A percentile compares a stretch with the other conserved stretches of the same genome.
Conservation (phyloP, 2,329 filamentous ascomycete species). For the Ophiostoma perfectum region DNA sequence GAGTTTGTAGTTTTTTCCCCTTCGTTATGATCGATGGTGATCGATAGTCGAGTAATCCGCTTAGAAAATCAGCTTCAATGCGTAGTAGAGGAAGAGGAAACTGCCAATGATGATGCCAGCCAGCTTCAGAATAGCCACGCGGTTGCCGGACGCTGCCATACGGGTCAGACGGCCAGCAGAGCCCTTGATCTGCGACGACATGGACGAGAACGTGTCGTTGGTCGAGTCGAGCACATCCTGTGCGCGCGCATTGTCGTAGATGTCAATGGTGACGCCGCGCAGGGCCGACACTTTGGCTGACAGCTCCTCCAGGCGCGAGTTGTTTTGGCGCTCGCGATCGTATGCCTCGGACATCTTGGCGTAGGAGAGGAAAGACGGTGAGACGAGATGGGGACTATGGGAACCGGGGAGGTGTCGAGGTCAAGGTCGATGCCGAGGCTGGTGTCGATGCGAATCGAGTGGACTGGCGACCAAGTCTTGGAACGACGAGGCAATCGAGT, state of each 20-base stretch:
- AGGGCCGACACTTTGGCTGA: conserved; percentile 86
- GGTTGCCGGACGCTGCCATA: conserved; percentile 89
- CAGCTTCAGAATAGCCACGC: conserved; percentile 83
- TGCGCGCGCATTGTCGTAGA: conserved; percentile 89
- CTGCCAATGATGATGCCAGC: conserved; percentile 71
- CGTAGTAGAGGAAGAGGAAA: conserved; percentile 72
- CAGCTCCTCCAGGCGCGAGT: conserved; percentile 86
- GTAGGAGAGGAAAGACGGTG: too few species aligned
- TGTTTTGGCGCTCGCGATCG: conserved; percentile 85
- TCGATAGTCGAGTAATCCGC: too few species aligned
- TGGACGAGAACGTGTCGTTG: conserved; percentile 86
- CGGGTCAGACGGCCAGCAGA: conserved; percentile 75
- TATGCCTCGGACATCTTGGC: conserved; percentile 65
- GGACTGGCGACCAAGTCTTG: too few species aligned
- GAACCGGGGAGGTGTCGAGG: background rate
- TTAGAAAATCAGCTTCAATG: conserved; percentile 58
- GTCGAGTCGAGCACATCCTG: conserved; percentile 85
- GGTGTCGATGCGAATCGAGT: background rate
- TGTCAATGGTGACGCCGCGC: conserved; percentile 91
- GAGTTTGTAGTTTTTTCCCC: background rate
- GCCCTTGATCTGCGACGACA: conserved; percentile 75
- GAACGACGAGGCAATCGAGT: background rate
- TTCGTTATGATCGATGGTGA: too few species aligned
- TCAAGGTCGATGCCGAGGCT: background rate
- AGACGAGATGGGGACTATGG: background rate